Evolutionary conservation across 2,329 filamentous ascomycete species (phyloP), one percentile per base, ranked within the genome.

Genomic region (Metarhizium brunneum): DNA sequence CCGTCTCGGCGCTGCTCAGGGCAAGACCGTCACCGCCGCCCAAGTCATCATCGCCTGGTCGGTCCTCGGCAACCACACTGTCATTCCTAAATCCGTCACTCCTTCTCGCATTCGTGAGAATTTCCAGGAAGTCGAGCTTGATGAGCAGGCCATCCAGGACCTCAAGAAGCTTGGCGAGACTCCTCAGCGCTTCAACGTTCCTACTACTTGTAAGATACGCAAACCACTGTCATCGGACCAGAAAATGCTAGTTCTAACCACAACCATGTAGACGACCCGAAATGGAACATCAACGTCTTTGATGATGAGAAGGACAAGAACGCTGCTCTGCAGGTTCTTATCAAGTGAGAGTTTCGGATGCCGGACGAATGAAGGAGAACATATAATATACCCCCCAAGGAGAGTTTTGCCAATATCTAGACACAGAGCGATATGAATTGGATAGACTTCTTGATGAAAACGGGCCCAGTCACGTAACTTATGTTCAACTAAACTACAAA

Each of bases 51-150:
- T 83, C 72, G 66, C 85, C 74, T 85, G 83, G 82, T 68, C 74
- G 73, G 67, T 78, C 71, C 62, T 77, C 48, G 70, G 82, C 62
- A 85, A 83, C 54, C 85, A 84, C 71, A 82, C 77, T 62, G 87
- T 90, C 62, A 89, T 90, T 63, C 87, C 87, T 65, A 90, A 90
- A 77, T 85, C 80, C 20, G 85, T 89, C 60, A 88, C 80, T 56
- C 76, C 82, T 52, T 76, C 76, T 38, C 81, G 87, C 56, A 90
- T 91, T 62, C 74, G 80, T 64, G 78, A 76, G 64, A 90, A 91
- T 77, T 89, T 85, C 66, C 74, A 84, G 72, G 79, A 87, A 69
- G 76, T 84, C 52, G 79, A 88, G 64, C 73, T 89, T 57, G 71
- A 73, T 48, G 74, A 79, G 43, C 75, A 77, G 54, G 80, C 86